Base-by-base conservation (phyloP, 2,329 filamentous ascomycete species). In the Sporothrix brunneoviolacea region DNA sequence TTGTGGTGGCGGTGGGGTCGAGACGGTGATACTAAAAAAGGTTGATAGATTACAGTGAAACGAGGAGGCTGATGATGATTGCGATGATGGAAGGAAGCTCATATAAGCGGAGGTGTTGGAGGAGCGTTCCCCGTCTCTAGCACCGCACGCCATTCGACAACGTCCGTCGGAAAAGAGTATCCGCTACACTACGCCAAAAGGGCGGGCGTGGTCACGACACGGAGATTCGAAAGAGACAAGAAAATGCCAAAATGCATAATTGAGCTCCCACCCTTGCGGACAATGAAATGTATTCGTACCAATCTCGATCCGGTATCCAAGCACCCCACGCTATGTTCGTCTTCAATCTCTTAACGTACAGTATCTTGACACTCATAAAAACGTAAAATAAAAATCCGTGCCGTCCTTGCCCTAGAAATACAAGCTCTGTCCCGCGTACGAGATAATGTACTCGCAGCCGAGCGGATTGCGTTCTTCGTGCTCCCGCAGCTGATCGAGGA, bases 391-490 rank as follows among this genome's bases (percentile, higher is more conserved):
- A 40, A 27, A 18, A 3, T 5, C 13, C 16, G 27, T 13, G 24
- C 27, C 12, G 8, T 15, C 12, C 2, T 44, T 27, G 8, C 10
- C 28, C 69, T 60, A 81, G 15, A 82, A 64, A 52, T 72, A 71
- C 43, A 80, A 67, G 52, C 73, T 76, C 65, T 85, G 79, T 4
- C 88, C 88, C 44, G 76, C 71, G 57, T 73, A 71, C 12, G 87
- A 84, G 41, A 95, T 73, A 30, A 86, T 70, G 67, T 94, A 96
- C 57, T 86, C 80, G 64, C 88, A 94, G 0, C 91, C 91, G 42
- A 95, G 66, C 40, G 77, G 75, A 8, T 71, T 76, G 12, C 80
- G 78, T 48, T 73, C 68, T 54, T 91, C 88, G 53, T 88, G 74
- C 22, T 80, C 79, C 16, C 69, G 63, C 44, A 97, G 67, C 64